These are phyloP conservation scores for Nicotiana knightiana DNA, from an alignment of 257 asterid species.

Conservation along the genomic window DNA sequence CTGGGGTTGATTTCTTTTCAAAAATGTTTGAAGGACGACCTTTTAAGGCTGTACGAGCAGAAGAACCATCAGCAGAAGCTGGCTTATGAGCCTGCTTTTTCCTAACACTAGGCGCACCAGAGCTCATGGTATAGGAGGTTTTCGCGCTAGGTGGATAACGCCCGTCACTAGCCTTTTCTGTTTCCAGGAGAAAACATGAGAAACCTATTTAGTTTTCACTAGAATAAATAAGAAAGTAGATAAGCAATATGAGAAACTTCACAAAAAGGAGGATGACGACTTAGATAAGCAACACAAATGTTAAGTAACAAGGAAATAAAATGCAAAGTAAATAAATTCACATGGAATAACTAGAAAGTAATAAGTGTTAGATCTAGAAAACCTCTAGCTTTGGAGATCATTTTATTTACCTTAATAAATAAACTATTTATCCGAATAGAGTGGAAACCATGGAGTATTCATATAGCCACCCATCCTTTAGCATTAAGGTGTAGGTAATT, in stretches of 20 bases:
- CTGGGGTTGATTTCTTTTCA: slow-evolving; percentile 35
- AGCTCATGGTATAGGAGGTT: slow-evolving; percentile 31
- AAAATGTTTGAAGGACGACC: slow-evolving; percentile 28
- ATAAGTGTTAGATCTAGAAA: too few species aligned
- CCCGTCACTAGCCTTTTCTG: slow-evolving; percentile 56
- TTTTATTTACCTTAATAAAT: too few species aligned
- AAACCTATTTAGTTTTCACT: not conserved
- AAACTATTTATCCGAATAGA: too few species aligned
- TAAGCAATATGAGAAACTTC: too few species aligned
- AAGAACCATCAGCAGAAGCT: slow-evolving; percentile 32
- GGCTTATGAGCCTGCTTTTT: slow-evolving; percentile 29
- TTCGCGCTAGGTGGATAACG: slow-evolving; percentile 38
- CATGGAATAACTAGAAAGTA: too few species aligned
- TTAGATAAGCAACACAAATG: too few species aligned
- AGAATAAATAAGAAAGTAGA: not conserved
- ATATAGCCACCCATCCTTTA: too few species aligned
- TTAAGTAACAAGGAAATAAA: too few species aligned
- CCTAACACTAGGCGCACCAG: slow-evolving; percentile 30
- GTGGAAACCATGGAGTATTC: too few species aligned
- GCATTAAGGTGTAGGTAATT: not conserved
- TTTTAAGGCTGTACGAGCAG: slow-evolving; percentile 45
- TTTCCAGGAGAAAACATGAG: not conserved
- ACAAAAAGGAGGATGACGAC: too few species aligned
- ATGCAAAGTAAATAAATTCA: too few species aligned
- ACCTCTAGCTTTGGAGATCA: too few species aligned